Conservation (phyloP, 441 rosid species). For the Monsonia emarginata region DNA sequence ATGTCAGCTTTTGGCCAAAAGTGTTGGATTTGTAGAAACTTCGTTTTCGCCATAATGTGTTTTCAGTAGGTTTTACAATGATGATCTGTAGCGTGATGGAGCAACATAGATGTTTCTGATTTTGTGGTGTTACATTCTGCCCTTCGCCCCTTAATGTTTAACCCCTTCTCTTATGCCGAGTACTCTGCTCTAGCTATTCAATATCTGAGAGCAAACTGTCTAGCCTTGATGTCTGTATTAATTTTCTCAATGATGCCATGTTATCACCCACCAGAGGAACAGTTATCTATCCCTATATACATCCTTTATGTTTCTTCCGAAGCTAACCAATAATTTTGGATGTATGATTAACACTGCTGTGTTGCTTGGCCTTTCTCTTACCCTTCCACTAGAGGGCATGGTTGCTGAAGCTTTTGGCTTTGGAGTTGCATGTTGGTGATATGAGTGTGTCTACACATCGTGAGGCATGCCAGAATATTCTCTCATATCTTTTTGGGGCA, state of each 20-base stretch:
- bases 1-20: not conserved
- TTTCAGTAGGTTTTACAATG: not conserved
- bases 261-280: not conserved
- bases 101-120: not conserved
- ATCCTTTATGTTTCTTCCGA: not conserved
- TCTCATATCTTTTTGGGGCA: conserved; percentile 74
- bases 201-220: not conserved
- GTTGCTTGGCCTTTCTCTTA: conserved; percentile 2
- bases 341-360: conserved; percentile 13
- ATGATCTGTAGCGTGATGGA: not conserved
- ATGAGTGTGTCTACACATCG: conserved; percentile 45
- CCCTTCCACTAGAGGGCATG: conserved; percentile 69
- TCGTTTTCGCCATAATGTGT: not conserved
- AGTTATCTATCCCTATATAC: not conserved
- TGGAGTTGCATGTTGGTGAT: conserved; percentile 75
- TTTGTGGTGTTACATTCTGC: not conserved
- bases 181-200: not conserved
- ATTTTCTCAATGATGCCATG: not conserved
- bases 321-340: not conserved
- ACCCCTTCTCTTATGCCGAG: not conserved
- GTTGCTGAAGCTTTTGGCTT: conserved; percentile 82
- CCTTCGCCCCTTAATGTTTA: not conserved
- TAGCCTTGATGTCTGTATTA: not conserved
- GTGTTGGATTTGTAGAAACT: not conserved
- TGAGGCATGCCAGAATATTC: conserved; percentile 67